Evolutionary conservation across 768 basidiomycete species (phyloP).

Genomic region (Cystoderma amianthinum): DNA sequence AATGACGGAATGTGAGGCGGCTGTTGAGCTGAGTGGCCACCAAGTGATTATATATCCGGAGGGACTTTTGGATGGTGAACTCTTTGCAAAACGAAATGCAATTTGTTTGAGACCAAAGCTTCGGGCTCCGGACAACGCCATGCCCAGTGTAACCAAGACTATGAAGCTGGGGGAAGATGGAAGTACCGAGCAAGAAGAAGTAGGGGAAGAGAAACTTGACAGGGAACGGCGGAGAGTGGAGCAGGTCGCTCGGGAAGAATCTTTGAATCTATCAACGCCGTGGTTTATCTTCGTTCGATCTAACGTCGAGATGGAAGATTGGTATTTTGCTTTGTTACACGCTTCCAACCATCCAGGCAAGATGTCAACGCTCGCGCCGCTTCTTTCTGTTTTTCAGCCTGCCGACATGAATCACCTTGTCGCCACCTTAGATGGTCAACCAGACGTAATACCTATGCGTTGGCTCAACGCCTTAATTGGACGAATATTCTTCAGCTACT

Average conservation of each 20-base stretch:
- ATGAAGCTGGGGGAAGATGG: constrained; percentile 33
- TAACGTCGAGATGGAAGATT: constrained; percentile 94
- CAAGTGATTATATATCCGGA: constrained; percentile 73
- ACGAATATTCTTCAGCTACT: constrained; percentile 87
- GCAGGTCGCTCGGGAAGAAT: constrained; percentile 41
- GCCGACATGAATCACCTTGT: constrained; percentile 82
- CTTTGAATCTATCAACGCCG: constrained; percentile 47
- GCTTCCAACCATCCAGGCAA: constrained; percentile 60
- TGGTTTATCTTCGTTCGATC: constrained; percentile 94
- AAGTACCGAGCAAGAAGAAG: constrained; percentile 18
- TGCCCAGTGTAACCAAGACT: constrained; percentile 49
- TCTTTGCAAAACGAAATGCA: constrained; percentile 87
- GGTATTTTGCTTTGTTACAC: constrained; percentile 81
- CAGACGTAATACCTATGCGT: constrained; percentile 94
- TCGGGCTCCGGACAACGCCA: constrained; percentile 19
- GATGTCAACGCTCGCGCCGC: constrained; percentile 52
- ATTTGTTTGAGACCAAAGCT: constrained; percentile 65
- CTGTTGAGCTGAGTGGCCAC: constrained; percentile 78
- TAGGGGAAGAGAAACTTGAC: constrained; percentile 20
- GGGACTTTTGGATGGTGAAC: constrained; percentile 75
- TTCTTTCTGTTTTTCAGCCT: constrained; percentile 61
- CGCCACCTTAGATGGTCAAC: constrained; percentile 81
- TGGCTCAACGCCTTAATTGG: constrained; percentile 96
- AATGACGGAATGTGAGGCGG: constrained; percentile 86
- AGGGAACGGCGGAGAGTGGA: constrained; percentile 33